A percentile compares a stretch with the other conserved stretches of the same genome.
phyloP scores from a whole-genome alignment of 345 rosid genomes.

The Lepidium africanum region DNA sequence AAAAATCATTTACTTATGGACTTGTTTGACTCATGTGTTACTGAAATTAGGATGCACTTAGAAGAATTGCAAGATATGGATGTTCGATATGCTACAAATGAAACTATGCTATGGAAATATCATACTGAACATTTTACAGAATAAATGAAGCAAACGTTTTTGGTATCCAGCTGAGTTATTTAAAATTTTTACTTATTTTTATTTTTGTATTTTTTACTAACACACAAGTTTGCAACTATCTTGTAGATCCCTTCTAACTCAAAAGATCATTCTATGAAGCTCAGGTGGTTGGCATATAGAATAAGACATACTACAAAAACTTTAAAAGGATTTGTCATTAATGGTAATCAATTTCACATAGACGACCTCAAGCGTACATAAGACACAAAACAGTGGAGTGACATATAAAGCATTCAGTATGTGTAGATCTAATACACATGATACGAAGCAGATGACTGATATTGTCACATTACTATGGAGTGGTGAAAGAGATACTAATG shows the following conservation, averaged over 20 bases:
- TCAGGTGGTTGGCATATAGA: not conserved
- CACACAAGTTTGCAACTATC: not conserved
- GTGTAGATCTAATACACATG: not conserved
- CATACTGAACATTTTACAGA: not conserved
- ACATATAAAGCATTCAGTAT: not conserved
- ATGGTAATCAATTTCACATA: not conserved
- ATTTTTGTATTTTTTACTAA: too few species aligned
- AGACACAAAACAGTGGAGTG: too few species aligned
- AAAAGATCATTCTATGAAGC: not conserved
- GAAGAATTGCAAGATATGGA: not conserved
- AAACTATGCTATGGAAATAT: not conserved
- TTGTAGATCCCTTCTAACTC: not conserved
- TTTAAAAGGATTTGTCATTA: not conserved
- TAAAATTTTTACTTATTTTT: too few species aligned
- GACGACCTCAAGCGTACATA: not conserved
- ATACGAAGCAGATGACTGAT: not conserved
- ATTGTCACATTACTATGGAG: not conserved
- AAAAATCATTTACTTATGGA: too few species aligned
- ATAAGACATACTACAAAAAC: not conserved
- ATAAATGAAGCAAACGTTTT: not conserved
- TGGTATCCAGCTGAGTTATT: not conserved
- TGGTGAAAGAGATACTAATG: not conserved
- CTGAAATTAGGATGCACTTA: not conserved
- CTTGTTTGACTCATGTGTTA: too few species aligned
- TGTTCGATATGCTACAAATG: not conserved